Evolutionary conservation across 192 early-diverging fungal species (phyloP), one percentile per base, ranked within the genome.

Genomic region (Coemansia asiatica): DNA sequence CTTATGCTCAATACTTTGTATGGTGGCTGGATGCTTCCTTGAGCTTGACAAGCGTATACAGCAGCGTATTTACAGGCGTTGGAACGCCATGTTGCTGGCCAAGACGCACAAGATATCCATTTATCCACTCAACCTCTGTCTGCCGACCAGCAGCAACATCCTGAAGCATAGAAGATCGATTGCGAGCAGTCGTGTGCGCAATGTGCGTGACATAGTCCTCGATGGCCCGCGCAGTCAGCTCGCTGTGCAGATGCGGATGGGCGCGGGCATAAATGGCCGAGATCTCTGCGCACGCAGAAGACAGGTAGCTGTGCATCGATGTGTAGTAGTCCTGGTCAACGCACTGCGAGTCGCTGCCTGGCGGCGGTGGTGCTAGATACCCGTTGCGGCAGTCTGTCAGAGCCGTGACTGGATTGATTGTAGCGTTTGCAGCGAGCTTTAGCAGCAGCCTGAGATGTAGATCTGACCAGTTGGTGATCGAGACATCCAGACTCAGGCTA

Each of bases 331-430:
- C 64, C 28, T 46, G 53, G 26, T 68, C 67, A 1, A 26, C 49
- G 33, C 64, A 63, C 15, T 62, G 64, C 33, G 33, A 8, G 46
- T 35, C 56, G 36, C 16, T 22, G 12, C 59, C 27, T 23, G 51
- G 55, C 35, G 58, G 68, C 44, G 60, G 64, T 13, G 72, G 66
- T 7, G 81, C 61, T 31, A 90, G 31, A 9, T 60, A 75, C 1
- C 87, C 87, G 61, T 91, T 91, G 54, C 69, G 83, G 13, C 79
- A 69, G 21, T 74, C 81, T 6, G 85, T 66, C 38, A 90, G 60
- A 10, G 88, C 85, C 0, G 88, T 85, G 9, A 89, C 63, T 2
- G 90, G 90, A 40, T 90, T 90, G 56, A 91, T 85, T 19, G 82
- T 81, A 0, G 85, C 75, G 62, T 91, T 91, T 60, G 89, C 84